Conservation (phyloP, 2,329 filamentous ascomycete genomes). For the Neonectria hederae region DNA sequence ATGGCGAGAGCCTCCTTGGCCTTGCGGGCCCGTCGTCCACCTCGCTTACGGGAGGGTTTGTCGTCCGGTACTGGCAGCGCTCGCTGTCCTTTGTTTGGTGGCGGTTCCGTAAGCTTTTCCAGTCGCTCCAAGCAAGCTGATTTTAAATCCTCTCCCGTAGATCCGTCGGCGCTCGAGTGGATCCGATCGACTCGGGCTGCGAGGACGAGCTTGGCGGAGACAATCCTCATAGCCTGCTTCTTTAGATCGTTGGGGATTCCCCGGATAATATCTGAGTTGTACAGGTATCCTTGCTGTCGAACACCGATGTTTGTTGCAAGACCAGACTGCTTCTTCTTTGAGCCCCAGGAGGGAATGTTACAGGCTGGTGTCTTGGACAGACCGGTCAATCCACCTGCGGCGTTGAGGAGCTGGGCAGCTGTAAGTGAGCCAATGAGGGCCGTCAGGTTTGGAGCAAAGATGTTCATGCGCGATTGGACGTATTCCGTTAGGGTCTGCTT, state of each 20-base stretch:
- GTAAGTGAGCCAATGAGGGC: constrained; percentile 90
- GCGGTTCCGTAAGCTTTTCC: constrained; percentile 91
- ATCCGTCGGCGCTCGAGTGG: constrained; percentile 82
- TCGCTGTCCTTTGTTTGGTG: constrained; percentile 86
- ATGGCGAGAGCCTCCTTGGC: constrained; percentile 97
- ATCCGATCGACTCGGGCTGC: constrained; percentile 90
- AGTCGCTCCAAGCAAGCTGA: constrained; percentile 85
- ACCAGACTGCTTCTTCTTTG: constrained; percentile 84
- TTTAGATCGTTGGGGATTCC: constrained; percentile 87
- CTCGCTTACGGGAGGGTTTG: constrained; percentile 91
- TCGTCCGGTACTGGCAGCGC: constrained; percentile 94
- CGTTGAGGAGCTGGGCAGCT: constrained; percentile 95
- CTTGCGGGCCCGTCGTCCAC: constrained; percentile 87
- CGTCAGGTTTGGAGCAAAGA: constrained; percentile 95
- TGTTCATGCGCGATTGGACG: constrained; percentile 95
- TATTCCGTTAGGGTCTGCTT: constrained; percentile 91
- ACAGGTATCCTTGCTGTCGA: constrained; percentile 92
- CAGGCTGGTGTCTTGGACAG: constrained; percentile 93
- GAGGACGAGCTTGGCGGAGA: constrained; percentile 92
- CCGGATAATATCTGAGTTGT: constrained; percentile 88
- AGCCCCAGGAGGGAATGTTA: constrained; percentile 90
- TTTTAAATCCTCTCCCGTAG: constrained; percentile 82
- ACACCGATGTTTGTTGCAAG: constrained; percentile 93
- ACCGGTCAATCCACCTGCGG: constrained; percentile 86
- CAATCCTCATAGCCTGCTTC: constrained; percentile 93